Conservation (phyloP, 768 basidiomycete genomes). For the Omphalotus guepiniiformis region DNA sequence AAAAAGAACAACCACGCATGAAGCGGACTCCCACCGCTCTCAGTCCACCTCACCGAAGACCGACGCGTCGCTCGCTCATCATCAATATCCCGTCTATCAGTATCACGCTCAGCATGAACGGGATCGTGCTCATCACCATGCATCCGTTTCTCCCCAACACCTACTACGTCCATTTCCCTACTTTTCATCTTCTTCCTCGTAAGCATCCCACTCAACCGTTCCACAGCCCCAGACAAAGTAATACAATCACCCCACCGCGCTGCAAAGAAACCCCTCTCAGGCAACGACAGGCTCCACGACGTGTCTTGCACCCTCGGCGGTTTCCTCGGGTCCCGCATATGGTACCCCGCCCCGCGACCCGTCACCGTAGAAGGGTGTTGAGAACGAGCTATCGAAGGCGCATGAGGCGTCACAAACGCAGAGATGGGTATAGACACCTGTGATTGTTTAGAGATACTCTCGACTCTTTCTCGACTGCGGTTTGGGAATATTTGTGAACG, state of each 20-base stretch:
- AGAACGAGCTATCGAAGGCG: constrained; percentile 40
- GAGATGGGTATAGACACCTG: constrained; percentile 8
- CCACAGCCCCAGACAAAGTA: neutral
- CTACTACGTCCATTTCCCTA: neutral
- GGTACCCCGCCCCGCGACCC: constrained; percentile 35
- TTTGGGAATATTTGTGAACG: too few species aligned
- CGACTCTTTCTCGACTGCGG: too few species aligned
- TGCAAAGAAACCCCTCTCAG: constrained; percentile 1
- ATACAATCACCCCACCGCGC: neutral
- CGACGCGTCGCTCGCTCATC: constrained; percentile 20
- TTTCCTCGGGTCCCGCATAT: constrained; percentile 50
- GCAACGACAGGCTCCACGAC: constrained; percentile 3
- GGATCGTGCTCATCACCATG: neutral
- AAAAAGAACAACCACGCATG: constrained; percentile 79
- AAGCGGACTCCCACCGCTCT: constrained; percentile 42
- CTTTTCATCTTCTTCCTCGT: neutral
- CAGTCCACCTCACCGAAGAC: constrained; percentile 48
- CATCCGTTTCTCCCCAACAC: neutral
- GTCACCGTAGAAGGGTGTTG: neutral
- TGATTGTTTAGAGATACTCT: constrained; percentile 1
- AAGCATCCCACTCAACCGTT: neutral
- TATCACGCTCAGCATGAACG: neutral
- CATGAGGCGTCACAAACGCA: constrained; percentile 40
- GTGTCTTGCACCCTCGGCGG: constrained; percentile 25
- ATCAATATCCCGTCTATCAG: neutral